phyloP scores from a whole-genome alignment of 257 asterid genomes.

The Przewalskia tangutica region DNA sequence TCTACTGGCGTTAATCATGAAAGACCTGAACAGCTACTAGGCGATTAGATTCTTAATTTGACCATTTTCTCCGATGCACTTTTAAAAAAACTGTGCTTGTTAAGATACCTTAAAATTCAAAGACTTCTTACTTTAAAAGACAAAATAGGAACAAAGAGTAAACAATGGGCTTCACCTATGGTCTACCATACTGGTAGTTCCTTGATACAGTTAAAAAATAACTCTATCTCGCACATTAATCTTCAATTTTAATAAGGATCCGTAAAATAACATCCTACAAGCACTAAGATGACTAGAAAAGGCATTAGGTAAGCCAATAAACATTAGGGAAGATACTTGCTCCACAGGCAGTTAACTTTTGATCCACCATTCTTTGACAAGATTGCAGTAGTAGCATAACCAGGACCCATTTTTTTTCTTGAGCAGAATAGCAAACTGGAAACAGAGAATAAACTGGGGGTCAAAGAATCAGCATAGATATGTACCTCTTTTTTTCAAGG shows the following conservation, averaged over 20 bases:
- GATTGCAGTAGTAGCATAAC: not conserved
- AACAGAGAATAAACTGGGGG: not conserved
- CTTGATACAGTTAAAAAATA: not conserved
- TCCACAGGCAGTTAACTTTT: not conserved
- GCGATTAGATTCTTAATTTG: not conserved
- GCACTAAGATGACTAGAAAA: not conserved
- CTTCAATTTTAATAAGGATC: not conserved
- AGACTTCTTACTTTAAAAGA: not conserved
- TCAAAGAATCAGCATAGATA: not conserved
- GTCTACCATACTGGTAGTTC: not conserved
- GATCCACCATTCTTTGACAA: not conserved
- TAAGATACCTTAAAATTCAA: not conserved
- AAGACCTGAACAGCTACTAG: not conserved
- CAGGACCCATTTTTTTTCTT: not conserved
- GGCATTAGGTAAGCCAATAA: not conserved
- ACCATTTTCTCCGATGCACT: not conserved
- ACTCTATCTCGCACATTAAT: not conserved
- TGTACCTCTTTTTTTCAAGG: not conserved
- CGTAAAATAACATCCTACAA: not conserved
- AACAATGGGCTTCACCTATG: not conserved
- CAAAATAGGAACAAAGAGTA: not conserved
- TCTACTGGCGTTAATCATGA: not conserved
- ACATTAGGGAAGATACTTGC: not conserved
- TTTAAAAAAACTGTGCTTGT: not conserved
- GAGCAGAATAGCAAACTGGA: not conserved